Base-by-base conservation (phyloP, 345 rosid species). In the Eucalyptus globulus region DNA sequence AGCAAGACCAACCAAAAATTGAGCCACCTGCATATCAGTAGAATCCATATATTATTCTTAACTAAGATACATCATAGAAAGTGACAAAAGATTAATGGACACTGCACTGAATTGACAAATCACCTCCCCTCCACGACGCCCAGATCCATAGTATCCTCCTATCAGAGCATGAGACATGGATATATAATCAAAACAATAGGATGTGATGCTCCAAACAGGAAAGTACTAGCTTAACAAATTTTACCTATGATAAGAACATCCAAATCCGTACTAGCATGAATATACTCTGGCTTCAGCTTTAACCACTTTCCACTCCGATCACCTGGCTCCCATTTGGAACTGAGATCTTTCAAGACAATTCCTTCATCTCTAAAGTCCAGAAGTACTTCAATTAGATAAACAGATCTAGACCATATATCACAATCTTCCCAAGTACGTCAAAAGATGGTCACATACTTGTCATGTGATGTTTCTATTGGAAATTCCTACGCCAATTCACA, bases 121-220 rank as follows among this genome's bases (percentile, higher is more conserved):
- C 24, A 95, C 97, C 96, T 97, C 98, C 56, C 99, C 99, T 88
- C 99, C 99, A 91, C 58, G 99, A 87, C 98, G 98, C 53, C 99
- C 99, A 87, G 99, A 96, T 89, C 99, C 99, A 93, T 96, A 96
- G 90, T 97, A 97, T 87, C 99, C 99, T 89, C 99, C 99, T 97
- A 91, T 85, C 72, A 91, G 62, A 60, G 56, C 45, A 90, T 86
- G 65, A 86, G 47, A 83, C 87, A 15, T 65, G 86, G 76, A 72
- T 43, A 50, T 87, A 24, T 24, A 76, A 86, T 60, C 11, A 72
- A 37, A 40, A 88, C 89, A 88, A 87, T 88, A 43, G 88, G 89
- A 24, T 60, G 87, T 90, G 65, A 62, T 90, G 44, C 27, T 21
- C 85, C 87, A 89, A 49, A 34, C 87, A 80, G 65, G 34, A 83